Percentiles rank a stretch among this genome's conserved stretches.
Conservation (phyloP, 306 rosid genomes). For the Trifolium pratense region DNA sequence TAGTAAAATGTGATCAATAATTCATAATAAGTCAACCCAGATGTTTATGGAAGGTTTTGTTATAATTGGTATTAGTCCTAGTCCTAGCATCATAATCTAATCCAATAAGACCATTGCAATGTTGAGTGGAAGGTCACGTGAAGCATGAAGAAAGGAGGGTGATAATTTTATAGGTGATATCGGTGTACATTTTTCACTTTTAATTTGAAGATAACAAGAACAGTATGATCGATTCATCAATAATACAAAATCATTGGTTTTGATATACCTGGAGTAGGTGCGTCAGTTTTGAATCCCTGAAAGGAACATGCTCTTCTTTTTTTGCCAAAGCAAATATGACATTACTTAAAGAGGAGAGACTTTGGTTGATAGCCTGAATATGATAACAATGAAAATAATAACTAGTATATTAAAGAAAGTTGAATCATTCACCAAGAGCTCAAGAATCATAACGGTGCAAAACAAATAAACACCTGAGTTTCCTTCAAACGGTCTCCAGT, state of each 20-base stretch:
- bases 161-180: background rate
- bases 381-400: slow-evolving; percentile 20
- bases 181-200: background rate
- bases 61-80: too few relatives aligned
- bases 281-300: slow-evolving; percentile 89
- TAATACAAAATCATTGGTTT: background rate
- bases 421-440: background rate
- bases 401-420: slow-evolving; percentile 4
- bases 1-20: background rate
- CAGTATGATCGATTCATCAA: slow-evolving; percentile 5
- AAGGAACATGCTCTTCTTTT: slow-evolving; percentile 94
- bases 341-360: slow-evolving; percentile 81
- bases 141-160: too few relatives aligned
- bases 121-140: too few relatives aligned
- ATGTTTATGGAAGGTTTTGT: background rate
- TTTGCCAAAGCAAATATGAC: slow-evolving; percentile 93
- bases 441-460: slow-evolving; percentile 19
- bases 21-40: background rate
- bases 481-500: slow-evolving; percentile 97
- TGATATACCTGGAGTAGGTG: slow-evolving; percentile 87
- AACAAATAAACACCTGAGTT: slow-evolving; percentile 71
- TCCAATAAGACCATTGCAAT: too few relatives aligned
- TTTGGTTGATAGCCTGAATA: slow-evolving; percentile 89
- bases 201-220: background rate
- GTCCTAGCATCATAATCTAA: too few relatives aligned